These are phyloP conservation scores for Colletotrichum sojae DNA, from an alignment of 2,329 filamentous ascomycete species.

Conservation along the genomic window DNA sequence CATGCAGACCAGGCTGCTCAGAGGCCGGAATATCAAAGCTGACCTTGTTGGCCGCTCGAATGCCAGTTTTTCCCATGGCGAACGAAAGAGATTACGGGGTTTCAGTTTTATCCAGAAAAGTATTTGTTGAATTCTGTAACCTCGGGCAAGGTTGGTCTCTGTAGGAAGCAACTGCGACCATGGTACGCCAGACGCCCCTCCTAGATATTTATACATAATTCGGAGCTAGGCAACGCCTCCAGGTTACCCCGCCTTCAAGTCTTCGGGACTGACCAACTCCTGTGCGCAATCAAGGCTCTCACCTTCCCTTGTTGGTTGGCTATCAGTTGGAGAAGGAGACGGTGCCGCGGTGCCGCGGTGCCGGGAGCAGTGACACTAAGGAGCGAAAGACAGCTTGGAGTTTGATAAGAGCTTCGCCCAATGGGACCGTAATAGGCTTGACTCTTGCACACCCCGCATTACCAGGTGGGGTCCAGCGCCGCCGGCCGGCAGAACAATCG, in stretches of 20 bases:
- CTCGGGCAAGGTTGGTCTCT: no score
- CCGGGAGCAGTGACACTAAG: constrained; percentile 24
- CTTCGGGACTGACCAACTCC: constrained; percentile 10
- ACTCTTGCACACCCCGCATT: constrained; percentile 32
- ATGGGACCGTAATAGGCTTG: constrained; percentile 25
- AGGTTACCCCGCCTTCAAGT: constrained; percentile 37
- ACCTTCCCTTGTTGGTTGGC: constrained; percentile 1
- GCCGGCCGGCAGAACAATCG: constrained; percentile 31
- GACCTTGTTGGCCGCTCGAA: constrained; percentile 81
- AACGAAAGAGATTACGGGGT: background rate
- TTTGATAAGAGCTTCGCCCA: constrained; percentile 38
- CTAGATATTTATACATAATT: constrained; percentile 25
- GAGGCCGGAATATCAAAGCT: constrained; percentile 79
- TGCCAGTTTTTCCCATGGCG: constrained; percentile 68
- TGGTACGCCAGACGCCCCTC: background rate
- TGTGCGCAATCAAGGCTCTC: constrained; percentile 15
- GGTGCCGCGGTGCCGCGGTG: constrained; percentile 12
- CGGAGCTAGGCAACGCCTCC: background rate
- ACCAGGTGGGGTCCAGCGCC: constrained; percentile 24
- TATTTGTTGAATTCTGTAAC: background rate
- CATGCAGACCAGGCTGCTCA: constrained; percentile 79
- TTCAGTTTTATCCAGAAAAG: background rate
- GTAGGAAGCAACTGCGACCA: no score
- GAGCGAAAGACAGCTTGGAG: constrained; percentile 18
- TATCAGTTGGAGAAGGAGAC: constrained; percentile 27